These are phyloP conservation scores for Rosa hybrid DNA, from an alignment of 331 rosid genomes.

Conservation along the genomic window DNA sequence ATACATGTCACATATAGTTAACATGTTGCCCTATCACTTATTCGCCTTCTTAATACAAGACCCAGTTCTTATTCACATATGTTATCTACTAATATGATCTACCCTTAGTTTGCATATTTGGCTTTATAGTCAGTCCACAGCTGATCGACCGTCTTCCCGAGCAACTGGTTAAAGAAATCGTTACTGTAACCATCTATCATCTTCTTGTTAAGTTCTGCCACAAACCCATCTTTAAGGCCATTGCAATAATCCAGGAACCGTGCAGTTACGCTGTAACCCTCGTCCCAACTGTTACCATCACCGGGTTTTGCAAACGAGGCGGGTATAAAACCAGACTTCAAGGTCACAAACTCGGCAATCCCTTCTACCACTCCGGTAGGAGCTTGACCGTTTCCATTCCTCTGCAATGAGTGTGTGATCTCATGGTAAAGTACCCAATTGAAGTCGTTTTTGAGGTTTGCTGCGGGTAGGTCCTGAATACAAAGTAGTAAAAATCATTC, in stretches of 20 bases:
- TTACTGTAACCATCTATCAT: slow-evolving; percentile 40
- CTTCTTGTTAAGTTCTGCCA: slow-evolving; percentile 47
- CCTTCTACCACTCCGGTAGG: slow-evolving; percentile 41
- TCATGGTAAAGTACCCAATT: slow-evolving; percentile 50
- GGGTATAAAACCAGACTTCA: slow-evolving; percentile 42
- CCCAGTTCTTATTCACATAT: background rate
- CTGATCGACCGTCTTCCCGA: slow-evolving; percentile 46
- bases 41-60: too few relatives aligned
- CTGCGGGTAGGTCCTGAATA: background rate
- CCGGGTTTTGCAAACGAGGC: slow-evolving; percentile 34
- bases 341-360: slow-evolving; percentile 49
- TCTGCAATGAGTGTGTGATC: slow-evolving; percentile 53
- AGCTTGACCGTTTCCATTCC: slow-evolving; percentile 34
- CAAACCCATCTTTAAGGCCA: slow-evolving; percentile 46
- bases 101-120: slow-evolving; percentile 25
- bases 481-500: background rate
- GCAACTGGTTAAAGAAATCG: slow-evolving; percentile 38
- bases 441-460: slow-evolving; percentile 21
- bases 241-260: slow-evolving; percentile 50
- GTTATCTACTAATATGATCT: background rate
- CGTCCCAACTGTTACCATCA: slow-evolving; percentile 39
- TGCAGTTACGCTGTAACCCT: slow-evolving; percentile 49
- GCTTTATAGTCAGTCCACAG: slow-evolving; percentile 52
- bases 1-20: too few relatives aligned
- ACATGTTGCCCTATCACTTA: too few relatives aligned